phyloP scores from a whole-genome alignment of 1,284 basidiomycete genomes.

The Ceratobasidium sp. region DNA sequence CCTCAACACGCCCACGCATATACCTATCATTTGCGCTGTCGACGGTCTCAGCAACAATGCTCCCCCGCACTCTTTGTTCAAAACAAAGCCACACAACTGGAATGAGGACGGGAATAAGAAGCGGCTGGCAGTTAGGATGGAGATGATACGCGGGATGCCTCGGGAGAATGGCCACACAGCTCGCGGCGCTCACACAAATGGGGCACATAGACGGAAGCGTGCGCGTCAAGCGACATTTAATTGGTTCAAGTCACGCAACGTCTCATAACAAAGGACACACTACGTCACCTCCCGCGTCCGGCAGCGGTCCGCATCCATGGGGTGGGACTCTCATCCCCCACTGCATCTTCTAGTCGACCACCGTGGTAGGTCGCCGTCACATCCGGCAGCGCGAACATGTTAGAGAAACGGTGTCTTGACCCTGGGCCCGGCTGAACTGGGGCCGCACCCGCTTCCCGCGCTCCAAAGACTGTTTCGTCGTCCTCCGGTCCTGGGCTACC shows the following conservation, averaged over 20 bases:
- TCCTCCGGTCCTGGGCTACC: slow-evolving; percentile 21
- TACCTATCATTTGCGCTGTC: neutral
- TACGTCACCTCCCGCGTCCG: slow-evolving; percentile 37
- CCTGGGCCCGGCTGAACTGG: slow-evolving; percentile 23
- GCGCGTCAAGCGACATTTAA: neutral
- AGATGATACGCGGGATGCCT: slow-evolving; percentile 13
- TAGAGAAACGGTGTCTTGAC: slow-evolving; percentile 21
- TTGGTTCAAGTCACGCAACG: too few species aligned
- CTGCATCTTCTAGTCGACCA: slow-evolving; percentile 37
- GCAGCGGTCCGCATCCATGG: slow-evolving; percentile 35
- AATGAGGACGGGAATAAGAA: slow-evolving; percentile 40
- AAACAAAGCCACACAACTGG: slow-evolving; percentile 24
- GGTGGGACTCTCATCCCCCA: slow-evolving; percentile 41
- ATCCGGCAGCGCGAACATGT: slow-evolving; percentile 42
- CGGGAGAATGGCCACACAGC: slow-evolving; percentile 1
- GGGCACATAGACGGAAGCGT: slow-evolving; percentile 28
- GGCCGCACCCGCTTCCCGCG: slow-evolving; percentile 16
- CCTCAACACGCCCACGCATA: slow-evolving; percentile 14
- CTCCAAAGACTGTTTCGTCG: slow-evolving; percentile 43
- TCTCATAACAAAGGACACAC: neutral
- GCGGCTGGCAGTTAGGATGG: slow-evolving; percentile 6
- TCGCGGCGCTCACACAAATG: slow-evolving; percentile 39
- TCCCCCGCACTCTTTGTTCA: too few species aligned
- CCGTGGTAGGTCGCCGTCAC: slow-evolving; percentile 39
- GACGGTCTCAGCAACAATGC: neutral